phyloP scores from a whole-genome alignment of 208 protist species.

The Leishmania gerbilli region DNA sequence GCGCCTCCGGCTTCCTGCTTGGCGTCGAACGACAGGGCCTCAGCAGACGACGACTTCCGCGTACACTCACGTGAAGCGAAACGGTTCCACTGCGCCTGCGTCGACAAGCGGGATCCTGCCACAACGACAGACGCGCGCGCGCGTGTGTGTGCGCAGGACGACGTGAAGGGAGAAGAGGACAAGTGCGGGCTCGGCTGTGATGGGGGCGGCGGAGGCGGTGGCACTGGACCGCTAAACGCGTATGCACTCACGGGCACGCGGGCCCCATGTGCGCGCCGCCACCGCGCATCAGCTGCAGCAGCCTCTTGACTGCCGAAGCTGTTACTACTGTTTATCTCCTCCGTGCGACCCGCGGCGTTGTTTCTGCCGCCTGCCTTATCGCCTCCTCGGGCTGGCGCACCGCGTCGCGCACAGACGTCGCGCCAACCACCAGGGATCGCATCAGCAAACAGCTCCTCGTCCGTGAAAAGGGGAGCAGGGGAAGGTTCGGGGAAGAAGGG shows the following conservation, averaged over 20 bases:
- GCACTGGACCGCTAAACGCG: slow-evolving; percentile 20
- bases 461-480: slow-evolving; percentile 47
- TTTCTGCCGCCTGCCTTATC: not conserved
- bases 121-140: not conserved
- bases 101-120: not conserved
- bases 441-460: slow-evolving; percentile 68
- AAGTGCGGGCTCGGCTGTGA: not conserved
- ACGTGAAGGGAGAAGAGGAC: not conserved
- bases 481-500: not conserved
- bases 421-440: slow-evolving; percentile 43
- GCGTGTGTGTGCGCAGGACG: not conserved
- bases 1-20: not conserved
- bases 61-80: slow-evolving; percentile 23
- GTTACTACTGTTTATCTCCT: not conserved
- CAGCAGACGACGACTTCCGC: not conserved
- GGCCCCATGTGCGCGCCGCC: slow-evolving; percentile 57
- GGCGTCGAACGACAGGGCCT: not conserved
- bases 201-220: not conserved
- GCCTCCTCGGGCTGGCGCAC: not conserved
- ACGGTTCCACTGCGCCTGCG: slow-evolving; percentile 15
- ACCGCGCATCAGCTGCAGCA: slow-evolving; percentile 40
- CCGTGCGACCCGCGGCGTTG: not conserved
- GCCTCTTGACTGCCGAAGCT: not conserved
- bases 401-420: slow-evolving; percentile 16
- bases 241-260: slow-evolving; percentile 77